Evolutionary conservation across 2,329 filamentous ascomycete species (phyloP).

Genomic region (Thielaviopsis euricoi): DNA sequence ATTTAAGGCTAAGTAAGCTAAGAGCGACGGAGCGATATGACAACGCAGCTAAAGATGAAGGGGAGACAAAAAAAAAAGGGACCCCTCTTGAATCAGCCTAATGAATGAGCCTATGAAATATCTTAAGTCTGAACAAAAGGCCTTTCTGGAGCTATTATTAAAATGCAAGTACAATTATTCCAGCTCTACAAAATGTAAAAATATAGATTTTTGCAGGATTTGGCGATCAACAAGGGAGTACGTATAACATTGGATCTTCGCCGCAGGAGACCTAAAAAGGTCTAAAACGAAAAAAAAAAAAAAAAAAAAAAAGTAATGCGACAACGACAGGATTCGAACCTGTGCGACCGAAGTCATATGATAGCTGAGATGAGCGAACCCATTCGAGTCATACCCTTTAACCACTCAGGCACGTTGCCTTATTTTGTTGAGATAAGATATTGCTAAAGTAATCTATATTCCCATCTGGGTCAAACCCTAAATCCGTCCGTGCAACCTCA

Average conservation of each 20-base stretch:
- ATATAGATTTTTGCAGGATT: no score
- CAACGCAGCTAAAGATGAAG: not conserved
- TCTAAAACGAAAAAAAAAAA: no score
- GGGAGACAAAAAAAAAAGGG: not conserved
- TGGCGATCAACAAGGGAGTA: no score
- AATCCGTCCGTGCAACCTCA: no score
- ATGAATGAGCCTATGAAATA: not conserved
- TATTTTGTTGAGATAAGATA: not conserved
- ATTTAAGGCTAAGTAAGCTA: not conserved
- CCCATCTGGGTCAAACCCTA: no score
- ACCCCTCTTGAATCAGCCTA: not conserved
- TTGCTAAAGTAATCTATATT: not conserved
- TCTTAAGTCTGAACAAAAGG: not conserved
- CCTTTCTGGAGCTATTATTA: no score
- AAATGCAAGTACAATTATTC: no score
- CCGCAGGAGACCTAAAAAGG: no score
- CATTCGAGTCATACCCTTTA: constrained; percentile 4
- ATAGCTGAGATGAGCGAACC: not conserved
- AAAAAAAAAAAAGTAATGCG: not conserved
- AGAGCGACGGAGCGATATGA: not conserved
- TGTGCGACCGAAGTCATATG: constrained; percentile 1
- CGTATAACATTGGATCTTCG: no score
- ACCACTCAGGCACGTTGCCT: constrained; percentile 3
- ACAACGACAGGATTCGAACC: constrained; percentile 3
- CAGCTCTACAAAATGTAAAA: no score